Base-by-base conservation (phyloP, 495 filamentous ascomycete species). In the Tuber microsphaerosporum region DNA sequence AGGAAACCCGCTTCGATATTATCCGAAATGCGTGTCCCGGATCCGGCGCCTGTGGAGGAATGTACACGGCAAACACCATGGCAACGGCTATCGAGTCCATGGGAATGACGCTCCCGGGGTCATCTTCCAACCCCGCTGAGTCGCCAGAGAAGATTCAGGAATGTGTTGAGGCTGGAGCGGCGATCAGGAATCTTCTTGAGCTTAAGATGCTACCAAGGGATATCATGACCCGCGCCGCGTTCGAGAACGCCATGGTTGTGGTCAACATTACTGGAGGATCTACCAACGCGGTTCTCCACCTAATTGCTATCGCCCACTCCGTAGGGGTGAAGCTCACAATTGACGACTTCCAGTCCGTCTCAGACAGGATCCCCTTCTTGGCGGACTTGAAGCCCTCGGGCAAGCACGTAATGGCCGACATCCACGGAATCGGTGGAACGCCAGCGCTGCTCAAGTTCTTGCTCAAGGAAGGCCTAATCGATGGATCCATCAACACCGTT, bases 31-130 rank as follows among this genome's bases (percentile, higher is more conserved):
- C 95, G 46, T 97, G 94, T 84, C 94, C 94, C 61, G 95, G 95
- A 69, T 87, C 91, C 76, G 95, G 95, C 76, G 95, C 96, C 31
- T 99, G 95, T 82, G 95, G 95, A 82, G 95, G 95, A 76, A 99
- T 99, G 95, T 99, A 99, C 86, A 99, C 95, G 26, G 95, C 95
- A 73, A 99, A 99, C 87, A 99, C 95, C 71, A 97, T 99, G 94
- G 95, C 95, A 69, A 91, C 91, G 8, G 94, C 94, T n/a, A 96
- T 97, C 78, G 95, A 99, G 85, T 89, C 90, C 48, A 93, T 99
- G 88, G 95, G 95, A 73, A 94, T 99, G 92, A 93, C 93, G 6
- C 88, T 99, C 43, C 93, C 95, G 19, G 95, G 96, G 8, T 97
- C 93, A 42, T 97, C 93, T 22, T 94, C 93, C 79, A 94, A 92